Conservation (phyloP, 306 rosid genomes). For the Quercus glauca region DNA sequence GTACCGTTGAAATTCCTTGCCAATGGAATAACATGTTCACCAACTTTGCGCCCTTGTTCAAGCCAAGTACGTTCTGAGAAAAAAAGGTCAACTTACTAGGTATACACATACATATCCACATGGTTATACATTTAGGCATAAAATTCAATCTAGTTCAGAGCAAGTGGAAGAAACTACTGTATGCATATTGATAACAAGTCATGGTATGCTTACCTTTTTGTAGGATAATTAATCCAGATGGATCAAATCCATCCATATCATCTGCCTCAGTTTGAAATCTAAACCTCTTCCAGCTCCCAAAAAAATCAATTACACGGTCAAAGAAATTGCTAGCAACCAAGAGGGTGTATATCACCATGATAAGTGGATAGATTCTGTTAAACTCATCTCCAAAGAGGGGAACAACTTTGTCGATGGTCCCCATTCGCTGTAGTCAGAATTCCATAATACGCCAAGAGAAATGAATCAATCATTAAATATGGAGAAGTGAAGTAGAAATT, state of each 20-base stretch:
- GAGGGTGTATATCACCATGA: constrained; percentile 91
- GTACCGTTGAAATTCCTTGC: constrained; percentile 71
- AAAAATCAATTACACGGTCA: constrained; percentile 66
- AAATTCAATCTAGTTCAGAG: constrained; percentile 10
- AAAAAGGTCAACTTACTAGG: constrained; percentile 12
- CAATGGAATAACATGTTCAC: constrained; percentile 89
- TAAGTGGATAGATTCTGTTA: constrained; percentile 89
- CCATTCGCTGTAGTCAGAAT: constrained; percentile 81
- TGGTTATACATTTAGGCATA: not conserved
- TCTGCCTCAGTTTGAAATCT: constrained; percentile 79
- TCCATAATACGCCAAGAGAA: constrained; percentile 28
- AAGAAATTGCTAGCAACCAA: constrained; percentile 94
- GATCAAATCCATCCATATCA: constrained; percentile 89
- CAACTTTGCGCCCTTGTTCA: constrained; percentile 85
- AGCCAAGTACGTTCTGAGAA: constrained; percentile 77
- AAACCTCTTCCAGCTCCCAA: constrained; percentile 91
- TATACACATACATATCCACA: not conserved
- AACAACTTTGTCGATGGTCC: constrained; percentile 75
- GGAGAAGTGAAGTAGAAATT: constrained; percentile 13
- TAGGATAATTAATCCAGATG: constrained; percentile 88
- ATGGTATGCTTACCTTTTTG: constrained; percentile 63
- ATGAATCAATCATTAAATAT: constrained; percentile 6
- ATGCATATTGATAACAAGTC: constrained; percentile 14
- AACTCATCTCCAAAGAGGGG: constrained; percentile 86
- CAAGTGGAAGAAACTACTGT: not conserved